Evolutionary conservation across 345 rosid genomes (phyloP).

Genomic region (Noccaea caerulescens): DNA sequence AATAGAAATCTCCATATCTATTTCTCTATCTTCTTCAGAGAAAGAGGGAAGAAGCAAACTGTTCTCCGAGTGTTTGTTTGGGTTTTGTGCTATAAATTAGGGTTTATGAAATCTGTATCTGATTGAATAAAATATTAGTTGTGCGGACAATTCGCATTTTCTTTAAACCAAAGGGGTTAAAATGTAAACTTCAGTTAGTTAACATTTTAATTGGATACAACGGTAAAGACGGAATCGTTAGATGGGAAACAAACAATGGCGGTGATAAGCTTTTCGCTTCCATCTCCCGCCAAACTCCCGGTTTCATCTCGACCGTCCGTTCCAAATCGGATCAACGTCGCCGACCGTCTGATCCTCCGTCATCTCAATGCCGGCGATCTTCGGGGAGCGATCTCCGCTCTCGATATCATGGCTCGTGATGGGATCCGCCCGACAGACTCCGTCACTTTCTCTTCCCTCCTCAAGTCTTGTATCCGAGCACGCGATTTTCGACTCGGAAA

Average conservation of each 20-base stretch:
- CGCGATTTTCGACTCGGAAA: conserved; percentile 61
- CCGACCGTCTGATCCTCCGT: conserved; percentile 49
- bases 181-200: neutral
- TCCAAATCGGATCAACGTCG: conserved; percentile 34
- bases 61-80: neutral
- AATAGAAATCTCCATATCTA: conserved; percentile 50
- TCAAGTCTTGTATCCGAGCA: conserved; percentile 73
- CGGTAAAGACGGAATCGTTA: conserved; percentile 26
- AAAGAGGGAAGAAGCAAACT: neutral
- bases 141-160: neutral
- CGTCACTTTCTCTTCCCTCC: conserved; percentile 64
- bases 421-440: conserved; percentile 54
- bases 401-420: conserved; percentile 50
- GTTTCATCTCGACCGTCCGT: conserved; percentile 41
- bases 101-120: conserved; percentile 29
- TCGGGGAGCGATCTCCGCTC: conserved; percentile 59
- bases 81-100: conserved; percentile 28
- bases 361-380: conserved; percentile 63
- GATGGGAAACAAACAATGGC: conserved; percentile 36
- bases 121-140: neutral
- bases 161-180: neutral
- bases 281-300: conserved; percentile 54
- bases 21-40: neutral
- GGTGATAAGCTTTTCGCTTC: conserved; percentile 47
- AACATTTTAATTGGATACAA: neutral